Evolutionary conservation across 2,329 filamentous ascomycete genomes (phyloP).

Genomic region (Penicillium brasilianum): DNA sequence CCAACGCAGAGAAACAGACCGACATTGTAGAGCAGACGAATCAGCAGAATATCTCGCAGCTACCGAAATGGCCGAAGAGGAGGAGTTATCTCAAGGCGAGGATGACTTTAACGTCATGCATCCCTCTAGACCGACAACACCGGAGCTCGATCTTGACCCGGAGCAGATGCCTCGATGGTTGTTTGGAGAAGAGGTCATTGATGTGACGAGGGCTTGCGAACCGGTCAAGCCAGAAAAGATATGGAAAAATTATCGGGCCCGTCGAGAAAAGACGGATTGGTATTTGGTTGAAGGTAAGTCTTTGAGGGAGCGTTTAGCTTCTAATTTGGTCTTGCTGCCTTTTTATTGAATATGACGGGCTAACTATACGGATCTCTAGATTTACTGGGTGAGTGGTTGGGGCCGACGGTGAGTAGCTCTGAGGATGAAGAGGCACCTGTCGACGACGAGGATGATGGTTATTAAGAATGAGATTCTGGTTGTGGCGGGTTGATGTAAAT

Average conservation of each 20-base stretch:
- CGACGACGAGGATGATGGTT: not conserved
- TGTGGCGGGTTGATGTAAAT: not conserved
- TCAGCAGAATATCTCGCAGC: not conserved
- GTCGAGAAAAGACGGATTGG: constrained; percentile 1
- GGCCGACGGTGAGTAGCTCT: not conserved
- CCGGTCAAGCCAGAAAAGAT: constrained; percentile 16
- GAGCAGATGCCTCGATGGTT: constrained; percentile 1
- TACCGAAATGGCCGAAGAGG: not conserved
- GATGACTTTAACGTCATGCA: not conserved
- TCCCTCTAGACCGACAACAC: not conserved
- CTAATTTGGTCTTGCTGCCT: not conserved
- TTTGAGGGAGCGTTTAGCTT: not conserved
- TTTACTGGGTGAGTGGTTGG: not conserved
- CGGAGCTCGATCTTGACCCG: not conserved
- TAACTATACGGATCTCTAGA: not conserved
- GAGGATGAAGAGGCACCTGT: not conserved
- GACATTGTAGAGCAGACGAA: not conserved
- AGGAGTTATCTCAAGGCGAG: not conserved
- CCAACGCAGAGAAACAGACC: not conserved
- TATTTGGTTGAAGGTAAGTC: constrained; percentile 4
- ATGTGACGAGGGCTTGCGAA: constrained; percentile 19
- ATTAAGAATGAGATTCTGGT: not conserved
- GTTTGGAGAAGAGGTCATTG: constrained; percentile 11
- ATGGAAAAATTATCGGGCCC: constrained; percentile 21
- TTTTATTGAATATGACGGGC: not conserved